Evolutionary conservation across 2,329 filamentous ascomycete genomes (phyloP).

Genomic region (Ustulina deusta): DNA sequence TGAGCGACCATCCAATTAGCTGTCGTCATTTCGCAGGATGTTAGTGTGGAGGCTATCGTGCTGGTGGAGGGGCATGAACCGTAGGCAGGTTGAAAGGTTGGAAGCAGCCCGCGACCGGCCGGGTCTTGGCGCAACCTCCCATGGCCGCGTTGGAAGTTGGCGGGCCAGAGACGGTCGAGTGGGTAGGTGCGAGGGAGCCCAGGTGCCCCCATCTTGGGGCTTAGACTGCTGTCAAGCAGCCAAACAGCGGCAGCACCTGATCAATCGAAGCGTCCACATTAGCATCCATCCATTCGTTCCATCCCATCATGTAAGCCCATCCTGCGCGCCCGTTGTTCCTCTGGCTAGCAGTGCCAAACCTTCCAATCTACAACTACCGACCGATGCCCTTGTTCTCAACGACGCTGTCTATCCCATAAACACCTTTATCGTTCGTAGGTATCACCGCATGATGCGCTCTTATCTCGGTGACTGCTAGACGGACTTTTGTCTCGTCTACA

Average conservation of each 20-base stretch:
- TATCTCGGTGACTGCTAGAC: constrained; percentile 45
- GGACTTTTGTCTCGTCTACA: constrained; percentile 47
- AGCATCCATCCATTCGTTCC: constrained; percentile 5
- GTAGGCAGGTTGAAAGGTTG: constrained; percentile 3
- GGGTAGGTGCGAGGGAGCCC: constrained; percentile 8
- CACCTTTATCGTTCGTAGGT: constrained; percentile 3
- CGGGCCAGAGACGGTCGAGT: not conserved
- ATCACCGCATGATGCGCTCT: constrained; percentile 42
- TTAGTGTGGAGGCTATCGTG: constrained; percentile 36
- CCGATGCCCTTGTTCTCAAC: not conserved
- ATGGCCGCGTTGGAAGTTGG: too few relatives aligned
- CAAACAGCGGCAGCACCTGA: constrained; percentile 26
- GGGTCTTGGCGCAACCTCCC: constrained; percentile 17
- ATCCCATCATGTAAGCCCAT: constrained; percentile 19
- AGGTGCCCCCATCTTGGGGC: constrained; percentile 9
- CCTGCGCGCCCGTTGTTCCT: constrained; percentile 4
- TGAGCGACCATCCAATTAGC: constrained; percentile 33
- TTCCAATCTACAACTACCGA: constrained; percentile 33
- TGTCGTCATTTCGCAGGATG: constrained; percentile 18
- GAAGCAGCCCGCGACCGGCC: constrained; percentile 33
- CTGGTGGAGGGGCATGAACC: constrained; percentile 9
- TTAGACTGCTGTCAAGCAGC: constrained; percentile 16
- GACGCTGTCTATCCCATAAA: constrained; percentile 2
- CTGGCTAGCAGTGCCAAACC: constrained; percentile 18
- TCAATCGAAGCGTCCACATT: constrained; percentile 36